Evolutionary conservation across 2,329 filamentous ascomycete species (phyloP).

Genomic region (Trichophyton benhamiae): DNA sequence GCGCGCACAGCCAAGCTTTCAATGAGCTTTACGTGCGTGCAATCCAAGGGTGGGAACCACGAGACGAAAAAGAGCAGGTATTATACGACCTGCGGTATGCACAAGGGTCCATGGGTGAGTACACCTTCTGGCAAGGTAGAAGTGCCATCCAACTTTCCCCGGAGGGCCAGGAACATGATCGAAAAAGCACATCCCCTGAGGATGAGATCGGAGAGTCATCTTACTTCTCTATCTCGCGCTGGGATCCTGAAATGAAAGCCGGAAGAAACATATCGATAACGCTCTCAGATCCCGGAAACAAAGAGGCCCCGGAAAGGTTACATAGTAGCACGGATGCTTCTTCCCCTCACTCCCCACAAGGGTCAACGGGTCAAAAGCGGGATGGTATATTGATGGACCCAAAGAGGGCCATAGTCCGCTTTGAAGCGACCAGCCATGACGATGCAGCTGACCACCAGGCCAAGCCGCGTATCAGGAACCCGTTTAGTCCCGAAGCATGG

Average conservation of each 20-base stretch:
- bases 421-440: not conserved
- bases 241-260: not conserved
- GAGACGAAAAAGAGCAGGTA: conserved; percentile 9
- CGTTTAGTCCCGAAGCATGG: conserved; percentile 11
- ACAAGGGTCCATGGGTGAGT: conserved; percentile 2
- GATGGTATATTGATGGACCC: not conserved
- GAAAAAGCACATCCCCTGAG: not conserved
- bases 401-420: not conserved
- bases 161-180: not conserved
- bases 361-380: not conserved
- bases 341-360: not conserved
- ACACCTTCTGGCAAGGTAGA: conserved; percentile 1
- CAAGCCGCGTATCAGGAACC: conserved; percentile 4
- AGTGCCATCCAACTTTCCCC: not conserved
- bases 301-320: not conserved
- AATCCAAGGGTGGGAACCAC: conserved; percentile 40
- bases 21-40: conserved; percentile 40
- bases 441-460: not conserved
- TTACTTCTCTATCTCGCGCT: not conserved
- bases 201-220: not conserved
- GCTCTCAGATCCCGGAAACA: not conserved
- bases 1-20: conserved; percentile 36
- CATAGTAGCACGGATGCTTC: not conserved
- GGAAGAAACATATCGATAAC: not conserved
- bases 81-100: conserved; percentile 1